Conservation (phyloP, 2,329 filamentous ascomycete genomes). For the Arthrobotrys entomopaga region DNA sequence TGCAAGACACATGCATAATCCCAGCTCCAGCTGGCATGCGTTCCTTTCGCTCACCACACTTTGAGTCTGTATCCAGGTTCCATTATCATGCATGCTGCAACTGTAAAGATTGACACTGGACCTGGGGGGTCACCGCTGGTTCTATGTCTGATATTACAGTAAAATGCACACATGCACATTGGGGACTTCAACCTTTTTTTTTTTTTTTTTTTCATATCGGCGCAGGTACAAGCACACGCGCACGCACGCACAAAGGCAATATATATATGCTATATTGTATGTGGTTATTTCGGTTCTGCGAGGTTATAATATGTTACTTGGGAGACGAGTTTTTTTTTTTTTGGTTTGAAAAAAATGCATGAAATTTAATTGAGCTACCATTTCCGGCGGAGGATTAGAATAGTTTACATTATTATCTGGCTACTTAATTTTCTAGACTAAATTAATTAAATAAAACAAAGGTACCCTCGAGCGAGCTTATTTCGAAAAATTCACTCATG, state of each 20-base stretch:
- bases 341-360: no score
- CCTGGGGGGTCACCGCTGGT: slow-evolving; percentile 18
- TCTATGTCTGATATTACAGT: neutral
- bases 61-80: neutral
- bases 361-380: slow-evolving; percentile 26
- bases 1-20: slow-evolving; percentile 52
- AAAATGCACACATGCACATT: slow-evolving; percentile 7
- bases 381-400: slow-evolving; percentile 29
- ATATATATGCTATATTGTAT: no score
- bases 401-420: slow-evolving; percentile 1
- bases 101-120: slow-evolving; percentile 29
- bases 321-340: slow-evolving; percentile 23
- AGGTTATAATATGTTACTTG: slow-evolving; percentile 26
- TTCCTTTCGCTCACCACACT: neutral
- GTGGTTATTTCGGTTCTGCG: neutral
- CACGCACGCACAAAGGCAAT: neutral
- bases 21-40: slow-evolving; percentile 15
- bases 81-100: slow-evolving; percentile 39
- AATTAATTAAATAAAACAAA: neutral
- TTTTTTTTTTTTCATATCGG: no score
- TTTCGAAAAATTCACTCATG: slow-evolving; percentile 20
- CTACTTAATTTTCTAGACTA: neutral
- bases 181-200: slow-evolving; percentile 2
- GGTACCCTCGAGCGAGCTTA: neutral
- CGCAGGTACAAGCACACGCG: neutral